Conservation (phyloP, 1,284 basidiomycete species). For the Trichosporon ovoides region DNA sequence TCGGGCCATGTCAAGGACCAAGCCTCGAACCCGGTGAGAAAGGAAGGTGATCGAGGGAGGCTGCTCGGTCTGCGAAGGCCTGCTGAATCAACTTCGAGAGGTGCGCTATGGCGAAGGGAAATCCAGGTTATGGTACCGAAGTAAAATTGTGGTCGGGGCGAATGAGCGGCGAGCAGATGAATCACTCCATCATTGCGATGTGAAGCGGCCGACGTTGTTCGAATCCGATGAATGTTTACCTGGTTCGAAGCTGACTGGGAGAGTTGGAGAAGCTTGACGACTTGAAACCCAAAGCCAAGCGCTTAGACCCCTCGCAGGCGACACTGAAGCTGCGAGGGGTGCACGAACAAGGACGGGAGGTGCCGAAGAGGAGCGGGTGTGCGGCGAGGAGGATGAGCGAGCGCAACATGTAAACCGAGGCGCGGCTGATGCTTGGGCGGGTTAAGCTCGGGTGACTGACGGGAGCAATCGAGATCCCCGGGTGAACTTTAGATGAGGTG, state of each 20-base stretch:
- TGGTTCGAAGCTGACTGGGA: too few relatives aligned
- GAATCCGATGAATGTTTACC: too few relatives aligned
- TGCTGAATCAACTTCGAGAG: too few relatives aligned
- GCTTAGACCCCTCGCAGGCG: constrained; percentile 6
- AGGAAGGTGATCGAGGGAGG: too few relatives aligned
- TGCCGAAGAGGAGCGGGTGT: background rate
- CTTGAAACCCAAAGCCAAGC: background rate
- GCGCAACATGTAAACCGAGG: background rate
- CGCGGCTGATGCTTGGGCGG: too few relatives aligned
- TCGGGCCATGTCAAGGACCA: background rate
- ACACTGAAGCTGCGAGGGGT: constrained; percentile 5
- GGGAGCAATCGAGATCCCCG: background rate
- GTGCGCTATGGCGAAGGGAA: too few relatives aligned
- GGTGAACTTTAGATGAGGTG: constrained; percentile 1
- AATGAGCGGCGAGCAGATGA: too few relatives aligned
- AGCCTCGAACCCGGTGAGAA: background rate
- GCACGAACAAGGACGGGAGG: background rate
- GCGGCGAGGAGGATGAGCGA: background rate
- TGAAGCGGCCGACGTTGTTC: too few relatives aligned
- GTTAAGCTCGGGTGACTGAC: background rate
- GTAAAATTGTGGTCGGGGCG: too few relatives aligned
- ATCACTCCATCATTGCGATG: too few relatives aligned
- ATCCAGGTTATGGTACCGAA: too few relatives aligned
- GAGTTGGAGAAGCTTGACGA: background rate
- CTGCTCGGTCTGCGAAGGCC: too few relatives aligned